Base-by-base conservation (phyloP, 2,329 filamentous ascomycete species). In the Chaetomium olivaceum region DNA sequence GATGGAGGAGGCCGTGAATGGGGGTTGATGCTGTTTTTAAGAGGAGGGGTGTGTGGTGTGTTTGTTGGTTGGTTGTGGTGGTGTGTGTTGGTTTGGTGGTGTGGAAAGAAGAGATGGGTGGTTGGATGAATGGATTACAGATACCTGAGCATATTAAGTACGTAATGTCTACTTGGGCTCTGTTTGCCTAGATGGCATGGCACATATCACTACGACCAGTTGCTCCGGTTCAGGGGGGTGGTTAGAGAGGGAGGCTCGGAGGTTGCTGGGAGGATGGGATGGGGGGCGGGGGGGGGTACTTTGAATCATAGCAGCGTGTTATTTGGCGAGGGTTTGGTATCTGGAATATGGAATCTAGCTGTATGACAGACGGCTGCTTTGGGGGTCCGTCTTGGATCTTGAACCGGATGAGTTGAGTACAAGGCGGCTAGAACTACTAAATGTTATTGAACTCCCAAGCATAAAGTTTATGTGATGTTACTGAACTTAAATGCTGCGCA, bases 81-180 rank as follows among this genome's bases (percentile, higher is more conserved):
- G 29, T 39, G 29, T 14, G 16, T 21, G 25, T 31, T n/a, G 9
- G 39, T 14, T 21, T 21, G 43, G 19, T 21, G 23, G 16, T 60
- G 46, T 51, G 60, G 43, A 16, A 21, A 52, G 27, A 46, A 11
- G 11, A 11, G 56, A 9, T 23, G 54, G 54, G 11, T 2, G 56
- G 23, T n/a, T 48, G 50, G 51, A 21, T 19, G 31, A 31, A 25
- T n/a, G 52, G 52, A 56, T 55, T 19, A 43, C 36, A 27, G 8
- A 67, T 63, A 61, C 55, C 52, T 54, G 29, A 65, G 62, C 63
- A 69, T 67, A 69, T 69, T 63, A 62, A 67, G 68, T 69, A 71
- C 65, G 55, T 72, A 72, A 71, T 70, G 70, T 72, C 64, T 72
- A 70, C 67, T 68, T 66, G 55, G 59, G 61, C 57, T 66, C 60